Evolutionary conservation across 2,329 filamentous ascomycete species (phyloP).

Genomic region (Ascochyta koolunga): DNA sequence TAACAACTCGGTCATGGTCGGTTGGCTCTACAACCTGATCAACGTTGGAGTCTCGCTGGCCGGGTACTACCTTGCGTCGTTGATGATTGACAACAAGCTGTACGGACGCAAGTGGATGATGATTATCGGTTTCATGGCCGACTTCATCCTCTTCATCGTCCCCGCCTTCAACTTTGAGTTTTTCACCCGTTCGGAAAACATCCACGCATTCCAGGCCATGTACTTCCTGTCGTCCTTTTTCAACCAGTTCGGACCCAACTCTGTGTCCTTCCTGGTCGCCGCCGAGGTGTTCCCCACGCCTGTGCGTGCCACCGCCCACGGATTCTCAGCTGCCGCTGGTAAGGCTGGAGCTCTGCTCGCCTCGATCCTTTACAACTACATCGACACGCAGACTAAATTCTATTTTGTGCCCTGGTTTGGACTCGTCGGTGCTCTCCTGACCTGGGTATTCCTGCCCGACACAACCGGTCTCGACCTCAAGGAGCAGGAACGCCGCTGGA

Average conservation of each 20-base stretch:
- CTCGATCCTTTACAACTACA: slow-evolving; percentile 93
- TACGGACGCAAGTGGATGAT: slow-evolving; percentile 98
- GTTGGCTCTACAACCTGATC: slow-evolving; percentile 90
- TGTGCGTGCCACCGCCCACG: slow-evolving; percentile 90
- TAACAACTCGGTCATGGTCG: slow-evolving; percentile 76
- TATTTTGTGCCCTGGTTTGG: slow-evolving; percentile 96
- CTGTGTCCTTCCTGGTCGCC: slow-evolving; percentile 93
- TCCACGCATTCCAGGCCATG: slow-evolving; percentile 95
- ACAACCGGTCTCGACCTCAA: slow-evolving; percentile 96
- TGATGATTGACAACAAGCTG: slow-evolving; percentile 93
- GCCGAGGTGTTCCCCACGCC: slow-evolving; percentile 96
- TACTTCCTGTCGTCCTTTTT: slow-evolving; percentile 98
- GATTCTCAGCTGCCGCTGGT: slow-evolving; percentile 88
- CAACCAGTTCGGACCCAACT: slow-evolving; percentile 98
- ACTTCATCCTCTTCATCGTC: slow-evolving; percentile 91
- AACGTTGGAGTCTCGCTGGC: slow-evolving; percentile 85
- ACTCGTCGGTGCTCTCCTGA: slow-evolving; percentile 82
- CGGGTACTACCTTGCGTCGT: slow-evolving; percentile 88
- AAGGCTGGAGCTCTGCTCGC: slow-evolving; percentile 88
- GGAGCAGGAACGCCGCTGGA: slow-evolving; percentile 95
- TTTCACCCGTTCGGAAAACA: slow-evolving; percentile 73
- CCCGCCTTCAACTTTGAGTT: slow-evolving; percentile 88
- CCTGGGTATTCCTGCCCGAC: slow-evolving; percentile 87
- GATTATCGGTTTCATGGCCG: slow-evolving; percentile 89
- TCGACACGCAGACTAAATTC: slow-evolving; percentile 82